A percentile compares a stretch with the other conserved stretches of the same genome.
Evolutionary conservation across 176 grass and related monocot species (phyloP).

Genomic region (Guadua angustifolia): DNA sequence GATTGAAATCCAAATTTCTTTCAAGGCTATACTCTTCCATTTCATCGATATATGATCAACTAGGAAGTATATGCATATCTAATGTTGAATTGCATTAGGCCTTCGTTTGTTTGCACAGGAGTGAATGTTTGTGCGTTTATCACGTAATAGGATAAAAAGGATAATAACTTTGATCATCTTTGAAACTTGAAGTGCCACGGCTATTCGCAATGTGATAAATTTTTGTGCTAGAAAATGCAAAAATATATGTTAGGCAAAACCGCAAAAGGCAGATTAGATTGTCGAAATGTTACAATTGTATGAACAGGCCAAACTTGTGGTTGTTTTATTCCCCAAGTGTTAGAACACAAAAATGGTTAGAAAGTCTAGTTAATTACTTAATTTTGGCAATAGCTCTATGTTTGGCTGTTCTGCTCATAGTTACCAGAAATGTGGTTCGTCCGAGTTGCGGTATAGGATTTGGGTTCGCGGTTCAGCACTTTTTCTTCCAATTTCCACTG

Average conservation of each 20-base stretch:
- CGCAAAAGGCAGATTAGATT: not conserved
- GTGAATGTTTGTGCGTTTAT: conserved; percentile 5
- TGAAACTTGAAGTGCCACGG: not conserved
- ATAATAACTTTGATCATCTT: not conserved
- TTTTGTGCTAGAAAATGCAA: conserved; percentile 4
- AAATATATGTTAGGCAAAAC: not conserved
- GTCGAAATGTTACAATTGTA: not conserved
- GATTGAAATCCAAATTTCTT: conserved; percentile 9
- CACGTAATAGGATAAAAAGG: not conserved
- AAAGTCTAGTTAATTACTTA: conserved; percentile 15
- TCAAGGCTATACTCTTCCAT: not conserved
- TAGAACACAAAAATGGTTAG: not conserved
- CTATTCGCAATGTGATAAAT: not conserved
- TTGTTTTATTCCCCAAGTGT: not conserved
- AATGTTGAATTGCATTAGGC: not conserved
- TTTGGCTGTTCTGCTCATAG: not conserved
- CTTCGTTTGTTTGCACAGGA: not conserved
- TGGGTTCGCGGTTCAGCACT: no score
- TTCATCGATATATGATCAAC: not conserved
- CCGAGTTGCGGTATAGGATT: no score
- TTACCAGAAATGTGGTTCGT: no score
- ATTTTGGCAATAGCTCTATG: not conserved
- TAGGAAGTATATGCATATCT: not conserved
- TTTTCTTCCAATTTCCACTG: no score
- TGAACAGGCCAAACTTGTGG: not conserved